Evolutionary conservation across 768 basidiomycete species (phyloP).

Genomic region (Amanita jacksonii): DNA sequence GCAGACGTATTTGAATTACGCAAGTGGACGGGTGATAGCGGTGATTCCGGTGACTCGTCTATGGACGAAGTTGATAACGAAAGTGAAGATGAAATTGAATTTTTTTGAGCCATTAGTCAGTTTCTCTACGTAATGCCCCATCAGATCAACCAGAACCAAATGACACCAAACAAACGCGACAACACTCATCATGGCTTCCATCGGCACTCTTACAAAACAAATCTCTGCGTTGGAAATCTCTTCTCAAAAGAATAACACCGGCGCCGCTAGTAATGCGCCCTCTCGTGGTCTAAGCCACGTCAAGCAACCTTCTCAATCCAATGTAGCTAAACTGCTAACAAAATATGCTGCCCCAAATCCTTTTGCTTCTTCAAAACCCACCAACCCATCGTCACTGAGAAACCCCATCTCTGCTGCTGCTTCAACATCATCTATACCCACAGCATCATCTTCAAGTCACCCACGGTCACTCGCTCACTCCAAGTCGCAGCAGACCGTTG

Average conservation of each 20-base stretch:
- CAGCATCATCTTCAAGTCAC: conserved; percentile 9
- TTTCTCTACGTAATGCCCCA: too few species aligned
- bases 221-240: conserved; percentile 58
- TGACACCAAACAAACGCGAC: background rate
- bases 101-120: background rate
- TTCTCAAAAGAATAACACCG: conserved; percentile 34
- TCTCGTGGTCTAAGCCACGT: conserved; percentile 24
- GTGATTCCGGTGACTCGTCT: conserved; percentile 20
- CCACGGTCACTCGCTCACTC: too few species aligned
- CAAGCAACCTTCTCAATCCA: conserved; percentile 51
- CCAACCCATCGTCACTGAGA: conserved; percentile 35
- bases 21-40: conserved; percentile 25
- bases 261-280: conserved; percentile 18
- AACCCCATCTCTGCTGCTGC: too few species aligned
- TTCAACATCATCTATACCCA: conserved; percentile 12
- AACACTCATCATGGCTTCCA: conserved; percentile 25
- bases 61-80: conserved; percentile 17
- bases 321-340: conserved; percentile 61
- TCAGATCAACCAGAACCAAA: too few species aligned
- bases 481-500: conserved; percentile 12
- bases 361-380: conserved; percentile 23
- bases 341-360: conserved; percentile 67
- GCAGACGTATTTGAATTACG: conserved; percentile 45
- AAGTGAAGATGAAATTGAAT: conserved; percentile 7
- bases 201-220: conserved; percentile 58